Base-by-base conservation (phyloP, 139 green algal genomes). In the Spirogloea muscicola region DNA sequence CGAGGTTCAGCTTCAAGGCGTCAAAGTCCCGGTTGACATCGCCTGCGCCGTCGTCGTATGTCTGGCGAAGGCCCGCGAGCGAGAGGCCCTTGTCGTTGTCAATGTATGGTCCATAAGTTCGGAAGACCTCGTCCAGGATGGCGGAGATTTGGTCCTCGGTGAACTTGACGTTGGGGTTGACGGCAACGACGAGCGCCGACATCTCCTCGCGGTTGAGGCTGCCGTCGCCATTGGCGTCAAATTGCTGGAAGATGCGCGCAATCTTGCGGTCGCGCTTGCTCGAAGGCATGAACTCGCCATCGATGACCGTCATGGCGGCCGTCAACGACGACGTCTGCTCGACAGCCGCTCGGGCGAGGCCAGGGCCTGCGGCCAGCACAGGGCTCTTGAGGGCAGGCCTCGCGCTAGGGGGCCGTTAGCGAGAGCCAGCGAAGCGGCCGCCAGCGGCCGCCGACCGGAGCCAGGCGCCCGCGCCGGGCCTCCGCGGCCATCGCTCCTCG, bases 101-200 rank as follows among this genome's bases (percentile, higher is more conserved):
- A 13, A 85, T 85, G 39, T 76, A 85, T 55, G 83, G 67, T 10
- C 74, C 43, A 41, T 85, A 85, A 6, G 75, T 84, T 4, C 52
- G 37, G 68, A 85, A 85, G 31, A 85, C 79, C 48, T 82, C 79
- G 55, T 85, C 79, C 31, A 85, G 51, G 38, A 85, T 85, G 34
- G 74, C 74, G 9, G 38, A 33, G 3, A 85, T 83, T 27, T 85
- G 73, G 16, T 84, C 63, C 2, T 78, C 74, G 18, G 33, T 77
- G 58, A 83, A 83, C 44, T 49, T 63, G 13, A 85, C 79, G 16
- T 29, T 58, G 16, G 79, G 79, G 34, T 85, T 85, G 29, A 85
- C 79, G 7, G 72, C 79, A 0, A 85, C 58, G 2, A 85, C 79
- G 6, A 85, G 74, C 33, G 18, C 42, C n/a, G 79, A 74, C 79